Evolutionary conservation across 129 eudicot species (phyloP).

Genomic region (Artemisia annua): DNA sequence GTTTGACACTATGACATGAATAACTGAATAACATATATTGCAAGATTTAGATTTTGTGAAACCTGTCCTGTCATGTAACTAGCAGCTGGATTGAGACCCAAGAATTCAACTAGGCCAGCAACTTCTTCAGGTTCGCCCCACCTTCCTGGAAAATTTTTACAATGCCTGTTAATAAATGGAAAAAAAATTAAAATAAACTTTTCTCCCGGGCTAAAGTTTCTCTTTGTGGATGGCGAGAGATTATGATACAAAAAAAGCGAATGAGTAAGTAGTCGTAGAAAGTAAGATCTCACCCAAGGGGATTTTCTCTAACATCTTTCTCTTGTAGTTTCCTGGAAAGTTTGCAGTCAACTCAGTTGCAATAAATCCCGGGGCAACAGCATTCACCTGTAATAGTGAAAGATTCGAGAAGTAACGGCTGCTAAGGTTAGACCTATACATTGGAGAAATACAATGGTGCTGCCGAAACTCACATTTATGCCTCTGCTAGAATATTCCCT

Average conservation of each 20-base stretch:
- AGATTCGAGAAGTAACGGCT: background rate
- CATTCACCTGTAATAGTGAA: slow-evolving; percentile 60
- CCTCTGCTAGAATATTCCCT: slow-evolving; percentile 84
- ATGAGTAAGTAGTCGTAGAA: no score
- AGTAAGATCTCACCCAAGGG: slow-evolving; percentile 33
- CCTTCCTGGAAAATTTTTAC: slow-evolving; percentile 46
- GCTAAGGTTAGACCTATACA: no score
- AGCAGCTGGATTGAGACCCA: slow-evolving; percentile 93
- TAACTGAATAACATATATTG: background rate
- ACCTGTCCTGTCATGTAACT: slow-evolving; percentile 98
- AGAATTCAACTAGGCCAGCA: slow-evolving; percentile 89
- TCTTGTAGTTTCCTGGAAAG: slow-evolving; percentile 66
- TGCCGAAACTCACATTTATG: slow-evolving; percentile 60
- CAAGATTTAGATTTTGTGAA: background rate
- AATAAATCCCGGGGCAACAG: slow-evolving; percentile 94
- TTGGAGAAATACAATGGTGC: no score
- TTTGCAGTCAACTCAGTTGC: slow-evolving; percentile 81
- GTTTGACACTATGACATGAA: background rate
- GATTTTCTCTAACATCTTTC: slow-evolving; percentile 56
- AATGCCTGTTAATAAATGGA: no score
- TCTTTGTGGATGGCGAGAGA: no score
- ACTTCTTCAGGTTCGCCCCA: slow-evolving; percentile 89
- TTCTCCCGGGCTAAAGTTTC: no score
- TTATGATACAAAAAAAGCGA: no score
- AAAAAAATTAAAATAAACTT: no score